Evolutionary conservation across 164 flowering plant species (phyloP), one percentile per base, ranked within the genome.

Genomic region (Chimonanthus praecox): DNA sequence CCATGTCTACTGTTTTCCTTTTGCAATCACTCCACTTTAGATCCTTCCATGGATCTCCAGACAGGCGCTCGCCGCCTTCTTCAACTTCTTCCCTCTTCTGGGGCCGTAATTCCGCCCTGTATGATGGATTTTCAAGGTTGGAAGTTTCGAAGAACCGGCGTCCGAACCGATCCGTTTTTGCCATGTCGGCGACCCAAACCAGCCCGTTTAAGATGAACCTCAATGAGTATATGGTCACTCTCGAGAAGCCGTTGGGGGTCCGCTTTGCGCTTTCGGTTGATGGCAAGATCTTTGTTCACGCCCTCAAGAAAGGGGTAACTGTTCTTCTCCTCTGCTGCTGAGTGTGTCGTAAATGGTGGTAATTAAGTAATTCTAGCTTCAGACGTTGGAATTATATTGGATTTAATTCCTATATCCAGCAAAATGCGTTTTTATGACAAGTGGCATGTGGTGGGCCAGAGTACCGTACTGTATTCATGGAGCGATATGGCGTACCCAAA

Each of bases 161-260:
- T 49, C 49, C 20, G 33, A 47, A 62, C 18, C 54, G 66, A 63
- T 80, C 83, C 74, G 83, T 87, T 81, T 65, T 48, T 15, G 91
- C 87, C 44, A 78, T 85, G 92, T 77, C 89, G 15, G 58, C 16
- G 13, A 67, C 10, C 58, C 47, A 79, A 16, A 49, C 85, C 18
- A 71, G 71, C 3, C 33, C 64, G 3, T 54, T 67, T 49, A 88
- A 83, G 85, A 89, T 94, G 93, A 94, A 94, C 78, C 83, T 94
- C 77, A 90, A 89, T 76, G 94, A 94, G 87, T 92, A 94, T 72
- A 85, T 94, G 96, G 96, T 94, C 58, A 92, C 91, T n/a, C 88
- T 94, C 15, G 88, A 88, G 71, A 92, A 86, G 69, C 97, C 98
- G 3, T 82, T 94, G 6, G 97, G 98, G 2, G 85, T 94, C 76